A percentile compares a stretch with the other conserved stretches of the same genome.
These are phyloP conservation scores for Xylaria sp. DNA, from an alignment of 495 filamentous ascomycete species.

Conservation along the genomic window DNA sequence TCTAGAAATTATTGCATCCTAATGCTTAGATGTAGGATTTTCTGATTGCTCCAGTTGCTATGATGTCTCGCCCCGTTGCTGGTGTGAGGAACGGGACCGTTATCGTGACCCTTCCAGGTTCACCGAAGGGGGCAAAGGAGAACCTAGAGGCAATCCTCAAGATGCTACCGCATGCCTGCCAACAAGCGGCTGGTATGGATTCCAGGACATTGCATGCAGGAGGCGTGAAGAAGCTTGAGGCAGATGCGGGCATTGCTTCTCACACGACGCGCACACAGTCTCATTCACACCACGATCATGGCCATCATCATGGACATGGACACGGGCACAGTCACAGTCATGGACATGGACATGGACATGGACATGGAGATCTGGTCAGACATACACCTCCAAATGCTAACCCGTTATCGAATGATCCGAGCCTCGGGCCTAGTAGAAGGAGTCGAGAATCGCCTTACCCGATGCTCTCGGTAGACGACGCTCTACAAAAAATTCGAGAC, in stretches of 20 bases:
- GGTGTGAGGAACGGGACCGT: slow-evolving; percentile 84
- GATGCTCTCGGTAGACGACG: slow-evolving; percentile 86
- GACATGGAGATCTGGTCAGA: slow-evolving; percentile 70
- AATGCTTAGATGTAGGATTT: background rate
- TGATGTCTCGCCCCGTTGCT: slow-evolving; percentile 95
- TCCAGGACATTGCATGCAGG: slow-evolving; percentile 82
- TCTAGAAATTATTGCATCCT: background rate
- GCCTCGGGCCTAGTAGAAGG: slow-evolving; percentile 75
- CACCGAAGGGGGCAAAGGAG: slow-evolving; percentile 95
- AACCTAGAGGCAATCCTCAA: slow-evolving; percentile 93
- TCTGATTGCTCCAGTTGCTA: slow-evolving; percentile 70
- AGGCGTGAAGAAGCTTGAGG: slow-evolving; percentile 83
- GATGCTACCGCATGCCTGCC: slow-evolving; percentile 89
- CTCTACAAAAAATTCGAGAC: slow-evolving; percentile 71
- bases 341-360: slow-evolving; percentile 65
- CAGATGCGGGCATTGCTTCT: slow-evolving; percentile 72
- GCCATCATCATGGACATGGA: slow-evolving; percentile 55
- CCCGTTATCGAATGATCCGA: slow-evolving; percentile 80
- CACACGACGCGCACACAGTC: slow-evolving; percentile 31
- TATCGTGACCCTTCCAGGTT: slow-evolving; percentile 91
- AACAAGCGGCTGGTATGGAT: slow-evolving; percentile 82
- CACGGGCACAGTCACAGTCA: slow-evolving; percentile 70
- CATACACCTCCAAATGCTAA: slow-evolving; percentile 71
- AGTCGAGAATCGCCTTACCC: slow-evolving; percentile 89
- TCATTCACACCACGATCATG: slow-evolving; percentile 41